Evolutionary conservation across 1,284 basidiomycete genomes (phyloP).

Genomic region (Moesziomyces parantarcticus): DNA sequence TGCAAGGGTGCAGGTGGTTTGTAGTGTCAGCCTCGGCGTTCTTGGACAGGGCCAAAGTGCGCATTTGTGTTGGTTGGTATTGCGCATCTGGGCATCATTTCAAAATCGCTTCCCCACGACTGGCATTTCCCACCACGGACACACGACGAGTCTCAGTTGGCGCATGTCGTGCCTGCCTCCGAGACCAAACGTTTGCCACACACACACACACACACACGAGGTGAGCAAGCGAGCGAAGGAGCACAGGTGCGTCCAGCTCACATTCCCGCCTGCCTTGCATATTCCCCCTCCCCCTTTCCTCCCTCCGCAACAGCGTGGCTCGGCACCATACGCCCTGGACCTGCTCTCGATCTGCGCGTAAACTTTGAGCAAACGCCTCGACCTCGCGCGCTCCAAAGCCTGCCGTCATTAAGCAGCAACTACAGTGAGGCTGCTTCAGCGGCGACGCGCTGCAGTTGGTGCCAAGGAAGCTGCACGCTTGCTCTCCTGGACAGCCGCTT

Average conservation of each 20-base stretch:
- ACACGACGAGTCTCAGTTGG: constrained; percentile 3
- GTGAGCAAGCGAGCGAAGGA: not conserved
- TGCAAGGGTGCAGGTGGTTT: constrained; percentile 21
- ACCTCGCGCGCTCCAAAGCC: not conserved
- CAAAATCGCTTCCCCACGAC: not conserved
- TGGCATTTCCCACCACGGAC: constrained; percentile 20
- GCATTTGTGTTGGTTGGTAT: not conserved
- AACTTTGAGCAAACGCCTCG: not conserved
- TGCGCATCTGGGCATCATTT: not conserved
- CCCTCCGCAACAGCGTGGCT: not conserved
- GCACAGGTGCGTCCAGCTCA: not conserved
- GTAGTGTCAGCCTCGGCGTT: constrained; percentile 37
- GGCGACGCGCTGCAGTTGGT: not conserved
- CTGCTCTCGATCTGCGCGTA: not conserved
- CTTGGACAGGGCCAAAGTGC: constrained; percentile 2
- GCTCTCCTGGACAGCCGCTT: not conserved
- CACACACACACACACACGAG: not conserved
- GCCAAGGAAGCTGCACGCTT: not conserved
- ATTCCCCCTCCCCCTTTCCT: not conserved
- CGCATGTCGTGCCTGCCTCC: not conserved
- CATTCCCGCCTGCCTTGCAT: not conserved
- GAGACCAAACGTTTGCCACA: not conserved
- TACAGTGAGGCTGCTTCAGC: not conserved
- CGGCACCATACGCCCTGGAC: not conserved
- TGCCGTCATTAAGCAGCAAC: not conserved